phyloP scores from a whole-genome alignment of 108 stramenopile species.

The Mediolabrus comicus region DNA sequence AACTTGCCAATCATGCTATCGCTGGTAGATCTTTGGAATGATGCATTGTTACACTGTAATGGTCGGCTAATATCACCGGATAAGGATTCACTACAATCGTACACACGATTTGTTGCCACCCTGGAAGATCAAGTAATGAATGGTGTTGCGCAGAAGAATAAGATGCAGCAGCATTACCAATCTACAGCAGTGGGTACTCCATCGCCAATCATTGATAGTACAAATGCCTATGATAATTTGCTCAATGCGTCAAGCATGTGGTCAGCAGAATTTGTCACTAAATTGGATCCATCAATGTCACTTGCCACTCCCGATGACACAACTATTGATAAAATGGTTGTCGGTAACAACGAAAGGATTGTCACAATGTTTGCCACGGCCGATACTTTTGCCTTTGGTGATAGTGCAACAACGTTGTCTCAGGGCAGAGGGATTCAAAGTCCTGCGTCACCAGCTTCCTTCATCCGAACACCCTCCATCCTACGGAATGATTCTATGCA shows the following conservation, averaged over 20 bases:
- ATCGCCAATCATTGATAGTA: conserved; percentile 39
- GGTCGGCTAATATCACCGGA: conserved; percentile 66
- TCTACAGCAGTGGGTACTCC: background rate
- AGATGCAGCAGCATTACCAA: background rate
- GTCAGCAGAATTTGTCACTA: conserved; percentile 30
- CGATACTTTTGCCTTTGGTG: conserved; percentile 71
- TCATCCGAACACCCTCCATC: conserved; percentile 41
- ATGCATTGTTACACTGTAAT: conserved; percentile 42
- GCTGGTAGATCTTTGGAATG: conserved; percentile 83
- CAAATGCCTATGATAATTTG: background rate
- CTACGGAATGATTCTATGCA: conserved; percentile 31
- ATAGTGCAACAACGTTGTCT: background rate
- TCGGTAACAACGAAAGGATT: conserved; percentile 49
- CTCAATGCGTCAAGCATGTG: background rate
- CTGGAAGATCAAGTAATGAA: conserved; percentile 49
- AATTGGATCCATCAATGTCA: conserved; percentile 22
- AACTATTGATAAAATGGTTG: background rate
- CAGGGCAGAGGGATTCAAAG: background rate
- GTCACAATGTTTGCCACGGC: conserved; percentile 77
- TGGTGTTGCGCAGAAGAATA: background rate
- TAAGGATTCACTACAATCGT: conserved; percentile 55
- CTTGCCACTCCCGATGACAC: background rate
- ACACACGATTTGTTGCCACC: conserved; percentile 63
- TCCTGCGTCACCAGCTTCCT: conserved; percentile 37
- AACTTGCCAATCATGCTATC: conserved; percentile 77